phyloP scores from a whole-genome alignment of 164 flowering plant species.

The Amborella trichopoda region DNA sequence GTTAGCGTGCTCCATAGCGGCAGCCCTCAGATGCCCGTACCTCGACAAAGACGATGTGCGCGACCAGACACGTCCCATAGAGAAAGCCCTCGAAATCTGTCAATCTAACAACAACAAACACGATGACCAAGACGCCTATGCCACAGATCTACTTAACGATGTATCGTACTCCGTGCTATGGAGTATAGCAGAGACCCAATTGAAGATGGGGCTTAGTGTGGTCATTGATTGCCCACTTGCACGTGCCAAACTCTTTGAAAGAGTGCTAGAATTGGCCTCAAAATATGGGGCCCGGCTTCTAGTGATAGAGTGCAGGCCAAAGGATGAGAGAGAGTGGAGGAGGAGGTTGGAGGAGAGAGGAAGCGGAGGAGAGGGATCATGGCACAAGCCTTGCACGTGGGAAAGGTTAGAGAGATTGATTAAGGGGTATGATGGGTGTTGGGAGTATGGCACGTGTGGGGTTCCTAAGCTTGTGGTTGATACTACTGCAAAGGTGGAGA shows the following conservation, averaged over 20 bases:
- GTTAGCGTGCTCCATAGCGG: conserved; percentile 38
- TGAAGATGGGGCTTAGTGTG: conserved; percentile 46
- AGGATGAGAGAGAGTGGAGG: conserved; percentile 50
- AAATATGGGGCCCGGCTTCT: conserved; percentile 22
- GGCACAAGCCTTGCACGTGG: conserved; percentile 85
- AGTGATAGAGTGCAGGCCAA: conserved; percentile 53
- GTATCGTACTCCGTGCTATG: conserved; percentile 54
- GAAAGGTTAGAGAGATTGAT: conserved; percentile 38
- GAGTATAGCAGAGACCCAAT: conserved; percentile 46
- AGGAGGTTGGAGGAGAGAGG: conserved; percentile 29
- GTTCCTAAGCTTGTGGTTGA: conserved; percentile 50
- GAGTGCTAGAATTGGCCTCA: conserved; percentile 20
- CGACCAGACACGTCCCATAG: conserved; percentile 32
- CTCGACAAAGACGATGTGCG: conserved; percentile 71
- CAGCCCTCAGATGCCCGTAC: conserved; percentile 41
- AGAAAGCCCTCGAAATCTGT: conserved; percentile 6
- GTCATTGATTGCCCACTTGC: conserved; percentile 74
- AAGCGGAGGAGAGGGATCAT: conserved; percentile 12
- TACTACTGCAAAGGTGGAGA: conserved; percentile 25
- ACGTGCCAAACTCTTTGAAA: conserved; percentile 33
- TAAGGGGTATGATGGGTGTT: conserved; percentile 49
- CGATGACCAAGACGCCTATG: neutral
- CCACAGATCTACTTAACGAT: conserved; percentile 32
- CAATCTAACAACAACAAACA: no score
- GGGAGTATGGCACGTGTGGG: conserved; percentile 48